Conservation (phyloP, 371 early-diverging fungal genomes). For the Mucor racemosus region DNA sequence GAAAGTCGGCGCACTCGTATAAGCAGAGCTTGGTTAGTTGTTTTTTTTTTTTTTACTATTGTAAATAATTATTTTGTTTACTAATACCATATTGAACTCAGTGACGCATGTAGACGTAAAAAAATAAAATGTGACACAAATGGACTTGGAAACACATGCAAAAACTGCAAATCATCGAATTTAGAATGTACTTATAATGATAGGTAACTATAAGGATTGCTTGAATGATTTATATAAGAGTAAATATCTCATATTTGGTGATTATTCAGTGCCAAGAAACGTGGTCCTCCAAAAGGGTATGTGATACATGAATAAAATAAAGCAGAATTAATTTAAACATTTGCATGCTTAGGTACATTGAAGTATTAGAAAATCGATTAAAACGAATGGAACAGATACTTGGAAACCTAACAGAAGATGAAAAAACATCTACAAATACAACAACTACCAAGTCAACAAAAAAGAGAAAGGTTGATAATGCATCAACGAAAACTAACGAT, state of each 20-base stretch:
- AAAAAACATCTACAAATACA: not conserved
- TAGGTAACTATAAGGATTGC: constrained; percentile 21
- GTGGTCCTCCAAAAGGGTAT: constrained; percentile 68
- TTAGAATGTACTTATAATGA: constrained; percentile 39
- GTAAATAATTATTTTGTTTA: not conserved
- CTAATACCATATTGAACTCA: constrained; percentile 6
- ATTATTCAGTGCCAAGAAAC: constrained; percentile 40
- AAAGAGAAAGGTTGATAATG: not conserved
- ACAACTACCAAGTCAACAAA: constrained; percentile 9
- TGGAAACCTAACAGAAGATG: constrained; percentile 32
- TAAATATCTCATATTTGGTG: not conserved
- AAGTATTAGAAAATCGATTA: constrained; percentile 67
- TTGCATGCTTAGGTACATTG: constrained; percentile 51
- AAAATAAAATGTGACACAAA: constrained; percentile 38
- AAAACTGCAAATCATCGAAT: constrained; percentile 31
- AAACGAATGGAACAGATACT: constrained; percentile 71
- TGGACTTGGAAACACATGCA: constrained; percentile 27
- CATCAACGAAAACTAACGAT: not conserved
- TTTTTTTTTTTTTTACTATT: too few species aligned
- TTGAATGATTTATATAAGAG: not conserved
- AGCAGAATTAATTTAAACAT: not conserved
- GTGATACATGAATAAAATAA: not conserved
- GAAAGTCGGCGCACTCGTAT: constrained; percentile 42
- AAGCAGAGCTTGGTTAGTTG: constrained; percentile 48
- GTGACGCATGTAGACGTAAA: constrained; percentile 41